Base-by-base conservation (phyloP, 1,284 basidiomycete species). In the Ganoderma lingzhi region DNA sequence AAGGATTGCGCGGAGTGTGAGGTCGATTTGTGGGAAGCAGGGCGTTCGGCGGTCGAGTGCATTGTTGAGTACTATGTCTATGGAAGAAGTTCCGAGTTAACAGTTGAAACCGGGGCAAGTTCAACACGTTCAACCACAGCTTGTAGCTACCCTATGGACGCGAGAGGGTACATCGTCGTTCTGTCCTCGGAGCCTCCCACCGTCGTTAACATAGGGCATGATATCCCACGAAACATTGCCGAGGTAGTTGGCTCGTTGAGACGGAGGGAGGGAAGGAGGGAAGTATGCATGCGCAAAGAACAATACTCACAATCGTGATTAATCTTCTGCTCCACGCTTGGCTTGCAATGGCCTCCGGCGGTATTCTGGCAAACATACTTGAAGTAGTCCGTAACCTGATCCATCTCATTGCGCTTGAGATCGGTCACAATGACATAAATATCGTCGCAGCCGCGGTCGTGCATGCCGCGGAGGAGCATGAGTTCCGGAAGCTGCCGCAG, bases 1-100 rank as follows among this genome's bases (percentile, higher is more conserved):
- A 2, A 93, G 81, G 73, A 93, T 88, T 28, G 91, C 90, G 59
- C 91, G 90, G 64, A 93, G 83, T 23, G 88, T 87, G 70, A 93
- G 85, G 79, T 93, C 91, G 78, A 93, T 90, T 78, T 93, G 91
- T 5, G 91, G 91, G 78, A 93, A 92, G 78, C 91, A 93, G 0
- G 91, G 91, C 6, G 86, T 89, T 17, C 91, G 86, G 56, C 86
- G 86, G 70, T 88, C 84, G 63, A 93, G 83, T 6, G 86, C 86
- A 74, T 92, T 90, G 67, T 83, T 87, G 58, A 93, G 79, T 28
- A 88, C 88, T 83, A 90, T 90, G 76, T 92, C 90, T 92, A 64
- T 58, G 35, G 64, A 28, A 19, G 9, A 44, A 4, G 15, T 6
- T 42, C 65, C 12, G 63, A 55, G 62, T 56, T 59, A 53, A 14